phyloP scores from a whole-genome alignment of 306 rosid genomes.

The Vigna unguiculata region DNA sequence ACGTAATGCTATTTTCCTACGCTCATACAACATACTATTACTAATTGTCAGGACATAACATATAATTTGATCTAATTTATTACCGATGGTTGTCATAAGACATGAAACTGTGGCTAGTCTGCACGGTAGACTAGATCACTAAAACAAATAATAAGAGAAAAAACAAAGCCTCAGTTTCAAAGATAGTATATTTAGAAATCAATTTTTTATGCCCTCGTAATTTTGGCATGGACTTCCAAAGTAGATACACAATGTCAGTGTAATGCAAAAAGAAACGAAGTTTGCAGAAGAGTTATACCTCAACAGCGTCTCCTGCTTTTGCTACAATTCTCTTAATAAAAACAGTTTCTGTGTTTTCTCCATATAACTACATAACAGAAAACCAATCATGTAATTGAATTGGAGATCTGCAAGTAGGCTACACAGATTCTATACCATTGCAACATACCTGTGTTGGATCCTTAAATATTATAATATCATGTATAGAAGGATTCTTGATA shows the following conservation, averaged over 20 bases:
- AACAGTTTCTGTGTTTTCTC: conserved; percentile 53
- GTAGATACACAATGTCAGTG: conserved; percentile 1
- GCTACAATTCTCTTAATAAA: conserved; percentile 93
- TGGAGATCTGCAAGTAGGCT: conserved; percentile 33
- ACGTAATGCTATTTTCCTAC: neutral
- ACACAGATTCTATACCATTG: conserved; percentile 28
- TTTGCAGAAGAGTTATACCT: conserved; percentile 52
- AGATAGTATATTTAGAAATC: neutral
- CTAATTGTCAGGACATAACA: neutral
- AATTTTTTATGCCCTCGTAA: neutral
- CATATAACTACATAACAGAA: conserved; percentile 55
- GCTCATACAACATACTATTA: neutral
- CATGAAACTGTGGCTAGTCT: conserved; percentile 2
- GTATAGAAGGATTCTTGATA: conserved; percentile 70
- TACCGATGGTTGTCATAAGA: neutral
- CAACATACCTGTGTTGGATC: conserved; percentile 82
- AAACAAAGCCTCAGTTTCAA: conserved; percentile 3
- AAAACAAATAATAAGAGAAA: neutral
- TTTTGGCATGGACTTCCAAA: conserved; percentile 23
- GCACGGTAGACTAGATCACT: conserved; percentile 3
- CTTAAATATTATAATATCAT: conserved; percentile 74
- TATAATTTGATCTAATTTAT: neutral
- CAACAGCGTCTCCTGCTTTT: conserved; percentile 79
- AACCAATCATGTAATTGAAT: conserved; percentile 42
- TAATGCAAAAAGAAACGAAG: neutral